These are phyloP conservation scores for Fusarium annulatum DNA, from an alignment of 2,329 filamentous ascomycete species.

Conservation along the genomic window DNA sequence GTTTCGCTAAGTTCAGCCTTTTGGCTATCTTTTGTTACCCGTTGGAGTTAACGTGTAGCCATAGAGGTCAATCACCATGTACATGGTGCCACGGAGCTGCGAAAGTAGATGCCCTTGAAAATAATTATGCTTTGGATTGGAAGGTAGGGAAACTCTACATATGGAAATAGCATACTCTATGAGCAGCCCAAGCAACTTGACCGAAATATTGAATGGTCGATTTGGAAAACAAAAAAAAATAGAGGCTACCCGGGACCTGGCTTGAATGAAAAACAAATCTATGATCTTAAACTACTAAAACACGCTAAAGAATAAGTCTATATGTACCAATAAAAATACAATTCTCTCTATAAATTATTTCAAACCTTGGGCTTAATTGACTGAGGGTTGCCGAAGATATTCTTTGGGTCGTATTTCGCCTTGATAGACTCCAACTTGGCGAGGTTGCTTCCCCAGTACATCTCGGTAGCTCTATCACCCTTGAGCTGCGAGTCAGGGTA, in stretches of 20 bases:
- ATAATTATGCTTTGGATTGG: fast-evolving
- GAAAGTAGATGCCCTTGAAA: fast-evolving
- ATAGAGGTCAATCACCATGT: fast-evolving
- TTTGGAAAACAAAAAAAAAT: fast-evolving
- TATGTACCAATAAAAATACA: fast-evolving
- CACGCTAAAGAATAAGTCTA: neutral
- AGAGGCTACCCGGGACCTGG: neutral
- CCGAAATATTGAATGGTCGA: fast-evolving
- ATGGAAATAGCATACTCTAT: fast-evolving
- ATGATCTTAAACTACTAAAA: neutral
- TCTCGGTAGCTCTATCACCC: slow-evolving; percentile 47
- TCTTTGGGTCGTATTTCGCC: slow-evolving; percentile 49
- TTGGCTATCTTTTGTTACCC: fast-evolving
- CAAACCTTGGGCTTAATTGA: slow-evolving; percentile 34
- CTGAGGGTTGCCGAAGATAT: slow-evolving; percentile 56
- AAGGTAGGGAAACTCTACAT: fast-evolving
- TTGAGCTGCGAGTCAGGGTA: slow-evolving; percentile 54
- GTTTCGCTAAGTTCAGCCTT: fast-evolving
- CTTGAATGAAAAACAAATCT: neutral
- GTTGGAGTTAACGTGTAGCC: no score
- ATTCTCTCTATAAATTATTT: fast-evolving
- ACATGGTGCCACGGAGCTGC: fast-evolving
- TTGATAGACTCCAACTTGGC: slow-evolving; percentile 51
- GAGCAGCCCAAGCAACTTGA: fast-evolving
- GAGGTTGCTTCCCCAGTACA: slow-evolving; percentile 54